phyloP scores from a whole-genome alignment of 2,329 filamentous ascomycete species.

The Pseudocercospora macadamiae region DNA sequence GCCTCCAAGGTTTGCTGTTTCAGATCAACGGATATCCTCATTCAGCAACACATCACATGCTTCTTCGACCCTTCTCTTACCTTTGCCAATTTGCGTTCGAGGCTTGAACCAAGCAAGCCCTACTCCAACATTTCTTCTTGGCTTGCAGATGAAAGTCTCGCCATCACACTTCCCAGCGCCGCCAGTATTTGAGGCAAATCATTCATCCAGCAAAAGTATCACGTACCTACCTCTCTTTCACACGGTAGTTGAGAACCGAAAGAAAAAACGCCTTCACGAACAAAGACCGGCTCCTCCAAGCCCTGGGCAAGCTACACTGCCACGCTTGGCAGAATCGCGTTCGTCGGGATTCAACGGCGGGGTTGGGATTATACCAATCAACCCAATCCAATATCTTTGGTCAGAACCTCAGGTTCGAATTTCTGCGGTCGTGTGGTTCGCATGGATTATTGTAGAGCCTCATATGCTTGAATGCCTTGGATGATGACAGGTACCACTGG shows the following conservation, averaged over 20 bases:
- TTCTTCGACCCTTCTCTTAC: too few species aligned
- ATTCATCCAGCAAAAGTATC: neutral
- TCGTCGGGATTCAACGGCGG: neutral
- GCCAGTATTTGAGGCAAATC: slow-evolving; percentile 7
- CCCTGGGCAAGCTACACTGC: slow-evolving; percentile 1
- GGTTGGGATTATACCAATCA: neutral
- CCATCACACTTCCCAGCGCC: neutral
- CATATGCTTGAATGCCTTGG: slow-evolving; percentile 15
- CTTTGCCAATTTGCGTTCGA: too few species aligned
- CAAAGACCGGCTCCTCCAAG: neutral
- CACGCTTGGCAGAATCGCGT: slow-evolving; percentile 1
- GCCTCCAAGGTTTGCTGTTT: neutral
- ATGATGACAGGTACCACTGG: slow-evolving; percentile 6
- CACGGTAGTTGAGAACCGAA: neutral
- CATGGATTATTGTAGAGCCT: slow-evolving; percentile 1
- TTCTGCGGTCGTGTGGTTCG: neutral
- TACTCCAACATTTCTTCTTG: too few species aligned
- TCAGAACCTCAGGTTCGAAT: neutral
- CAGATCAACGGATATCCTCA: neutral
- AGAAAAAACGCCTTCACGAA: neutral
- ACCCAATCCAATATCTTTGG: too few species aligned
- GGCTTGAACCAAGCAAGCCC: too few species aligned
- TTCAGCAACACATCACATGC: neutral
- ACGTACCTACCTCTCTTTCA: neutral
- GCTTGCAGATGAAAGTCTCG: too few species aligned